Evolutionary conservation across 208 protist species (phyloP).

Genomic region (Blechomonas ayalai): DNA sequence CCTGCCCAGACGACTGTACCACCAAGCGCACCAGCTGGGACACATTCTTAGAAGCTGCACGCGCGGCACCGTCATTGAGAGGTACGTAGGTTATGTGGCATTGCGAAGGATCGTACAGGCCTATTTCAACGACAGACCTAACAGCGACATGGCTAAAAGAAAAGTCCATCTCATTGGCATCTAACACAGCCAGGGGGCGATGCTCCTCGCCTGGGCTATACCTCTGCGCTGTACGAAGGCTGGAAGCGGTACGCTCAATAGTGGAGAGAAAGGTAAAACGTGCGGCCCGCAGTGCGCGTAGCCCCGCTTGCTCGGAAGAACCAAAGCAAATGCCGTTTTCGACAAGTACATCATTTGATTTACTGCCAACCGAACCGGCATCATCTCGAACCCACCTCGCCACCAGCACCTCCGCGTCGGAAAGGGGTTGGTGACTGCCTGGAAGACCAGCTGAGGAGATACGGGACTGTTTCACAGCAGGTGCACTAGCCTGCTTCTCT

Average conservation of each 20-base stretch:
- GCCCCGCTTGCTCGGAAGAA: constrained; percentile 28
- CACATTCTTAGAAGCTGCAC: constrained; percentile 18
- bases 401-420: constrained; percentile 30
- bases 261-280: constrained; percentile 55
- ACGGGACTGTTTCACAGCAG: too few relatives aligned
- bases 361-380: not conserved
- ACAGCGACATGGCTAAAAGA: constrained; percentile 55
- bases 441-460: too few relatives aligned
- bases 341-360: constrained; percentile 20
- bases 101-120: constrained; percentile 32
- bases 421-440: too few relatives aligned
- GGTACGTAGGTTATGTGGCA: constrained; percentile 57
- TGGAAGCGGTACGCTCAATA: constrained; percentile 25
- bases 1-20: constrained; percentile 11
- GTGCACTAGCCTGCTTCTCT: too few relatives aligned
- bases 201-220: constrained; percentile 20
- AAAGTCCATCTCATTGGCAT: constrained; percentile 61
- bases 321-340: constrained; percentile 66
- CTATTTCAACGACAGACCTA: constrained; percentile 41
- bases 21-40: constrained; percentile 37
- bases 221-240: constrained; percentile 8
- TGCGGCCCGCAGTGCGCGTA: constrained; percentile 50
- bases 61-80: constrained; percentile 31
- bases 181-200: constrained; percentile 39
- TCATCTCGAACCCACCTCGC: constrained; percentile 19